phyloP scores from a whole-genome alignment of 2,329 filamentous ascomycete species.

The Aureobasidium namibiae region DNA sequence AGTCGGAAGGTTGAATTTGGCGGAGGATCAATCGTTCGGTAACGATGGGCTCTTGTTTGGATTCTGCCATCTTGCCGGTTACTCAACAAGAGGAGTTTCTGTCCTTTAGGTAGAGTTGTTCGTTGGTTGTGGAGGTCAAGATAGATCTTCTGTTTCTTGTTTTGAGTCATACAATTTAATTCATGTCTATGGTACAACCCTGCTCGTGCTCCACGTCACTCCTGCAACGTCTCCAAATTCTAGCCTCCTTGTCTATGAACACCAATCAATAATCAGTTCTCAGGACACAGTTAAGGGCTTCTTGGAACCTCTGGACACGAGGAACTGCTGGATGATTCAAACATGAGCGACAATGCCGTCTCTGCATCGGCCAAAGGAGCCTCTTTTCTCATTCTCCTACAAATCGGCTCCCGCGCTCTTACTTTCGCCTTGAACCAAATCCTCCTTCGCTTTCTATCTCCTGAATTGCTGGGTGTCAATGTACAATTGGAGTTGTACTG shows the following conservation, averaged over 20 bases:
- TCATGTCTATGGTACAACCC: background rate
- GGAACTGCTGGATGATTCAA: background rate
- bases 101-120: background rate
- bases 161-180: background rate
- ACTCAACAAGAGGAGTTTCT: background rate
- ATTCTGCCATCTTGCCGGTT: background rate
- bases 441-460: constrained; percentile 79
- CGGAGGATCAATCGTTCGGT: constrained; percentile 5
- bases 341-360: constrained; percentile 25
- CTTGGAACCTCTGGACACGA: background rate
- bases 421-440: constrained; percentile 92
- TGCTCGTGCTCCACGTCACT: background rate
- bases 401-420: constrained; percentile 75
- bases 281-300: background rate
- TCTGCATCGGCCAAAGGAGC: constrained; percentile 58
- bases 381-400: constrained; percentile 77
- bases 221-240: background rate
- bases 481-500: constrained; percentile 91
- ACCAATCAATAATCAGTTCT: background rate
- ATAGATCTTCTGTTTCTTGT: background rate
- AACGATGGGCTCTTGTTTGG: background rate
- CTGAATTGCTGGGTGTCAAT: constrained; percentile 72
- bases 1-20: background rate
- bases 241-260: background rate
- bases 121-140: background rate